Conservation (phyloP, 2,329 filamentous ascomycete species). For the Ophiostoma himal-ulmi region DNA sequence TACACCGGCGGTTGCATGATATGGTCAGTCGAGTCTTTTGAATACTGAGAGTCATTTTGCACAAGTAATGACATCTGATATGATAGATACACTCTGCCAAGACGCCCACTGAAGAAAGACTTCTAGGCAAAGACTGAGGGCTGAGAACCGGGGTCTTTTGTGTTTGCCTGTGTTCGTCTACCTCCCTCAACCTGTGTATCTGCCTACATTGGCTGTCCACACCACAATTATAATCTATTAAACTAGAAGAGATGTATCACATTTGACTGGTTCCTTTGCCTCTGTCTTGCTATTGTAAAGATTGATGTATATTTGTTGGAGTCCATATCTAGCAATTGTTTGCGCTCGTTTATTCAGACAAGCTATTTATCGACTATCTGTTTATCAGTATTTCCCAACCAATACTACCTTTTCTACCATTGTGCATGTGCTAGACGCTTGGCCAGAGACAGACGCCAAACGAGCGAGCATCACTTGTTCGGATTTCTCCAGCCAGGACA, state of each 20-base stretch:
- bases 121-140: no score
- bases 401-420: not conserved
- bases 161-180: not conserved
- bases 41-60: not conserved
- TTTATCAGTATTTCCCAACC: not conserved
- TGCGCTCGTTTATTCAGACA: not conserved
- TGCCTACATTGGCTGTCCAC: not conserved
- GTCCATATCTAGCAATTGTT: not conserved
- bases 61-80: constrained; percentile 1
- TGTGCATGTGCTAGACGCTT: not conserved
- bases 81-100: no score
- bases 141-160: not conserved
- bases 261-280: not conserved
- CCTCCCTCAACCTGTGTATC: not conserved
- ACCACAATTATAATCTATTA: not conserved
- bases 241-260: not conserved
- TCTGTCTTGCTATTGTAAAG: not conserved
- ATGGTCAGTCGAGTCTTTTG: not conserved
- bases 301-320: not conserved
- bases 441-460: constrained; percentile 3
- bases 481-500: not conserved
- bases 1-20: not conserved
- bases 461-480: not conserved
- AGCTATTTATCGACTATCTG: not conserved
- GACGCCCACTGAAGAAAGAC: not conserved